These are phyloP conservation scores for Aplosporella prunicola DNA, from an alignment of 2,329 filamentous ascomycete species.

Conservation along the genomic window DNA sequence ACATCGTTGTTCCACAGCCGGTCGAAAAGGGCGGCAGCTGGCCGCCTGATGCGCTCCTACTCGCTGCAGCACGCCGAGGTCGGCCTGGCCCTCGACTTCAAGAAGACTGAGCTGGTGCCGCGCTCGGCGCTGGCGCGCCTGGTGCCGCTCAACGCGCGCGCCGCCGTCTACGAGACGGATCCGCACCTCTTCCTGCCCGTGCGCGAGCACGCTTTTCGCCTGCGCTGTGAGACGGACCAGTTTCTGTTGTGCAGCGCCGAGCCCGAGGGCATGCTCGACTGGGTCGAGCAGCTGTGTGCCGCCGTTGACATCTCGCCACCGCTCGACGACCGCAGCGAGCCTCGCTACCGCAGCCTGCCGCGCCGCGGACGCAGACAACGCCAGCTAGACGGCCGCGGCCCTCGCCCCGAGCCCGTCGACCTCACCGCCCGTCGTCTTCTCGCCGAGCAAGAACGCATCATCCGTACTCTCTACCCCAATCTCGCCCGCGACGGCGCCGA, in stretches of 20 bases:
- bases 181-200: constrained; percentile 37
- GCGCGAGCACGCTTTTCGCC: constrained; percentile 54
- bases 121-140: constrained; percentile 37
- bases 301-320: constrained; percentile 58
- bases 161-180: constrained; percentile 36
- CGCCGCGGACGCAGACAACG: constrained; percentile 31
- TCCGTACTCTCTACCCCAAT: constrained; percentile 38
- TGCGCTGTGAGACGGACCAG: constrained; percentile 65
- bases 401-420: constrained; percentile 20
- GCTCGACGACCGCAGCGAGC: constrained; percentile 48
- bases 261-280: constrained; percentile 56
- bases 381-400: constrained; percentile 21
- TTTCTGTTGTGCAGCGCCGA: constrained; percentile 59
- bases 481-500: constrained; percentile 21
- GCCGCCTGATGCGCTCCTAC: constrained; percentile 55
- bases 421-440: constrained; percentile 31
- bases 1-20: constrained; percentile 19
- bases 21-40: constrained; percentile 39
- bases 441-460: constrained; percentile 40
- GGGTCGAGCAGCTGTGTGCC: constrained; percentile 58
- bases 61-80: constrained; percentile 66
- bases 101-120: constrained; percentile 43
- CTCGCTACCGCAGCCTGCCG: constrained; percentile 38
- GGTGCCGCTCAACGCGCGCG: constrained; percentile 30
- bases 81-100: constrained; percentile 63